Percentiles rank a stretch among this genome's conserved stretches.
Conservation (phyloP, 78 protist genomes). For the Tieghemostelium lacteum region DNA sequence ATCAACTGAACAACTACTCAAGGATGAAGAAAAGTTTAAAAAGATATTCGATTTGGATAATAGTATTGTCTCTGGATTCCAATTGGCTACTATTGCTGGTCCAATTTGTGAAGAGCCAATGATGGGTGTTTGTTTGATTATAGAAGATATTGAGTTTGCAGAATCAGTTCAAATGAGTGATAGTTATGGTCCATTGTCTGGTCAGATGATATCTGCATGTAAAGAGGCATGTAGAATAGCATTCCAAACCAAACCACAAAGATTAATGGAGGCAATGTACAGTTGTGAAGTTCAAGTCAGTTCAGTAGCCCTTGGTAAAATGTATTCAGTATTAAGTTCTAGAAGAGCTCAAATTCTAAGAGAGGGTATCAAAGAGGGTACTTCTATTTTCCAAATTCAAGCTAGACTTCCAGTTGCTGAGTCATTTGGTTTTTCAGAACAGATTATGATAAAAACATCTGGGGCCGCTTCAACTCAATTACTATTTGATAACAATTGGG, state of each 20-base stretch:
- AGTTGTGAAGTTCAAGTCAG: constrained; percentile 89
- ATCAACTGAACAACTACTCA: constrained; percentile 6
- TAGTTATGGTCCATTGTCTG: constrained; percentile 76
- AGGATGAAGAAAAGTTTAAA: constrained; percentile 45
- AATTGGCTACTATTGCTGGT: constrained; percentile 91
- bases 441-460: constrained; percentile 88
- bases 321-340: constrained; percentile 89
- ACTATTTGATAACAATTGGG: constrained; percentile 87
- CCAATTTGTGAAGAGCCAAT: constrained; percentile 99
- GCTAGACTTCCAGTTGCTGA: constrained; percentile 94
- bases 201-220: constrained; percentile 90
- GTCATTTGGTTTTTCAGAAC: constrained; percentile 93
- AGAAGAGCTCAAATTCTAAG: constrained; percentile 89
- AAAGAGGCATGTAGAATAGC: constrained; percentile 87
- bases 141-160: constrained; percentile 79
- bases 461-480: constrained; percentile 96
- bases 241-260: constrained; percentile 63
- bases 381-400: constrained; percentile 87
- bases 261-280: constrained; percentile 94
- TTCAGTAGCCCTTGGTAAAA: constrained; percentile 88
- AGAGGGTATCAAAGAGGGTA: constrained; percentile 94
- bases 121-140: constrained; percentile 89
- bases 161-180: constrained; percentile 5
- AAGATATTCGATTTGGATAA: constrained; percentile 70
- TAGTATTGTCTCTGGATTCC: constrained; percentile 94